phyloP scores from a whole-genome alignment of 768 basidiomycete genomes.

The Boletus reticulatus region DNA sequence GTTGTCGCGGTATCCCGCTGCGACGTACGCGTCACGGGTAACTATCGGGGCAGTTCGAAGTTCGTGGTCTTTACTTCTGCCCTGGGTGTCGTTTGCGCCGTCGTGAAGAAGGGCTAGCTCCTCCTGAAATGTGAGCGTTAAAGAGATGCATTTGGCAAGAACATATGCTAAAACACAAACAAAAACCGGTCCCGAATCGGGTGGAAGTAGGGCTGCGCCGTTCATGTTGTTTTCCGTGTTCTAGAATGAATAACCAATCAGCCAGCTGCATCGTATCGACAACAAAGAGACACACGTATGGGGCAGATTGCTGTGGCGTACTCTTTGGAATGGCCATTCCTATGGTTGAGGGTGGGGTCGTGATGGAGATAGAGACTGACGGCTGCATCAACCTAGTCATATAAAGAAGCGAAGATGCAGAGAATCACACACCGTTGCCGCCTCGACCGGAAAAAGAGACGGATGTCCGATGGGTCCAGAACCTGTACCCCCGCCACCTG shows the following conservation, averaged over 20 bases:
- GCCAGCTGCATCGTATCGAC: background rate
- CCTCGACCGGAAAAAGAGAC: slow-evolving; percentile 5
- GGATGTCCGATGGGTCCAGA: slow-evolving; percentile 6
- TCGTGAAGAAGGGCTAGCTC: slow-evolving; percentile 34
- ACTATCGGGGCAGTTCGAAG: slow-evolving; percentile 49
- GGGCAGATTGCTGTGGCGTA: background rate
- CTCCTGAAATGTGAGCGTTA: slow-evolving; percentile 16
- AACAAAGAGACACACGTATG: slow-evolving; percentile 9
- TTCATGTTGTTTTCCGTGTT: background rate
- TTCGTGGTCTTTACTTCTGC: slow-evolving; percentile 32
- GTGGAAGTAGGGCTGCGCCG: background rate
- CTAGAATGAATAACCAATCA: slow-evolving; percentile 7
- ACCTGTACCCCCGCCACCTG: slow-evolving; percentile 3
- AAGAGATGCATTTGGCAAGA: background rate
- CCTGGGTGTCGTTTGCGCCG: slow-evolving; percentile 10
- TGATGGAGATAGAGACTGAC: background rate
- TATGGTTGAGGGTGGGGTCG: background rate
- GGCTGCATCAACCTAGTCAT: slow-evolving; percentile 13
- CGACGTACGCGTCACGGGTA: slow-evolving; percentile 47
- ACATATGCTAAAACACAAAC: slow-evolving; percentile 16
- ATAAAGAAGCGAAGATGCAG: slow-evolving; percentile 2
- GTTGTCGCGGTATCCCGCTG: slow-evolving; percentile 32
- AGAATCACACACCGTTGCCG: slow-evolving; percentile 16
- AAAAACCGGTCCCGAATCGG: slow-evolving; percentile 15
- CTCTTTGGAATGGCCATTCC: slow-evolving; percentile 19